Conservation (phyloP, 352 stramenopile species). For the Phytophthora melonis region DNA sequence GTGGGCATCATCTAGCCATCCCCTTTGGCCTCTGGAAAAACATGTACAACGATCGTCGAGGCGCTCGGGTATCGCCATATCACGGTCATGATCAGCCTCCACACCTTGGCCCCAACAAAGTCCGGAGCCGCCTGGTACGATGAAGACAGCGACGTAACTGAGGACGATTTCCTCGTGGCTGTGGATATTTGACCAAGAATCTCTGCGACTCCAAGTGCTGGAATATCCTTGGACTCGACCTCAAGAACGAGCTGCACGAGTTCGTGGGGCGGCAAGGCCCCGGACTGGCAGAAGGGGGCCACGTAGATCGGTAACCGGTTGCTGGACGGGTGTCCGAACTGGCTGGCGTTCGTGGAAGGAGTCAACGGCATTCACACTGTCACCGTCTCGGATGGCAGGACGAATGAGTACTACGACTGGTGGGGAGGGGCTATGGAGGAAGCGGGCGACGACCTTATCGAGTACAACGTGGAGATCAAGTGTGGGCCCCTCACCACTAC, state of each 20-base stretch:
- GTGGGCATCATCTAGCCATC: too few relatives aligned
- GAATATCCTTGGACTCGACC: constrained; percentile 71
- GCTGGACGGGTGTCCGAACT: constrained; percentile 68
- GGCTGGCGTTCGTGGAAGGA: constrained; percentile 75
- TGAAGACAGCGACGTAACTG: constrained; percentile 47
- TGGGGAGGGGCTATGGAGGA: constrained; percentile 68
- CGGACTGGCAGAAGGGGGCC: constrained; percentile 65
- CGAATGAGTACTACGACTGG: constrained; percentile 62
- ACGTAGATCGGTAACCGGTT: constrained; percentile 67
- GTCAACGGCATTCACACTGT: constrained; percentile 30
- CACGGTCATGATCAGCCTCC: constrained; percentile 71
- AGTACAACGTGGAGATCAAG: constrained; percentile 60
- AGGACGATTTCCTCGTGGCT: constrained; percentile 63
- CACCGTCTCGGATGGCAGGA: constrained; percentile 33
- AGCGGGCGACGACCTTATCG: constrained; percentile 45
- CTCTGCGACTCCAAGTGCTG: constrained; percentile 63
- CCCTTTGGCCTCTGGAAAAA: constrained; percentile 83
- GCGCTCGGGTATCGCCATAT: constrained; percentile 67
- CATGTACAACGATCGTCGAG: constrained; percentile 63
- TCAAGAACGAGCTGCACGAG: constrained; percentile 75
- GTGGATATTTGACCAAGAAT: constrained; percentile 65
- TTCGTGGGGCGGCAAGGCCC: constrained; percentile 49
- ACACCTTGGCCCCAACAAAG: constrained; percentile 56
- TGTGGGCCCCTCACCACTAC: constrained; percentile 83
- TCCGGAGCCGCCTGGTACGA: constrained; percentile 73